A percentile compares a stretch with the other conserved stretches of the same genome.
Evolutionary conservation across 768 basidiomycete genomes (phyloP).

Genomic region (Rhodotorula sphaerocarpa): DNA sequence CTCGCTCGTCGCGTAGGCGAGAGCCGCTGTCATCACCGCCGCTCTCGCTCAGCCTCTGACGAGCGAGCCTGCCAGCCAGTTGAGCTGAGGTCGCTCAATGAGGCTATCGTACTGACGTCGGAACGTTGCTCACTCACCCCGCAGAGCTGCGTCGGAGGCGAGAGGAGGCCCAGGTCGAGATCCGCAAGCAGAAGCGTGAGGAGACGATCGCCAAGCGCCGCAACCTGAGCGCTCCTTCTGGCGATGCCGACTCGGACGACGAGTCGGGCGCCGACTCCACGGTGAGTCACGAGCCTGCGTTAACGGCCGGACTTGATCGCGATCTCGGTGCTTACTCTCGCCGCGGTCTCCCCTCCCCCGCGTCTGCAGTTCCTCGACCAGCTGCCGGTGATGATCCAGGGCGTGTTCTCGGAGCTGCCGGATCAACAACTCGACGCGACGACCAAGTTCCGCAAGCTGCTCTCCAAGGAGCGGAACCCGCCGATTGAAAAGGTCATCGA

Average conservation of each 20-base stretch:
- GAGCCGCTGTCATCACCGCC: too few species aligned
- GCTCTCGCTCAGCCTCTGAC: too few species aligned
- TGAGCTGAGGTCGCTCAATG: too few species aligned
- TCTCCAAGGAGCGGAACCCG: conserved; percentile 99
- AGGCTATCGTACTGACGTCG: too few species aligned
- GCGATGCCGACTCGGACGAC: conserved; percentile 80
- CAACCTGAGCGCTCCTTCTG: conserved; percentile 61
- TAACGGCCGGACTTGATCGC: too few species aligned
- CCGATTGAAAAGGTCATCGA: conserved; percentile 98
- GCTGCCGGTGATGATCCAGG: conserved; percentile 63
- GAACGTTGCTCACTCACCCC: too few species aligned
- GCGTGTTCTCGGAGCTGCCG: conserved; percentile 82
- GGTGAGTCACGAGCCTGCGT: conserved; percentile 70
- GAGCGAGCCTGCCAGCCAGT: too few species aligned
- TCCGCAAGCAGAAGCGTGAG: conserved; percentile 94
- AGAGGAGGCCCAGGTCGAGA: conserved; percentile 98
- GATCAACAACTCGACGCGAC: conserved; percentile 93
- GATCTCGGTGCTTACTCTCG: not conserved
- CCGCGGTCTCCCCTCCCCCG: not conserved
- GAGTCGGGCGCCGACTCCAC: conserved; percentile 64
- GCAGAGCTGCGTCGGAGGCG: conserved; percentile 83
- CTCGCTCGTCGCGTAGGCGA: too few species aligned
- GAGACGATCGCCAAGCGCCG: conserved; percentile 97
- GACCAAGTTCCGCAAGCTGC: conserved; percentile 93
- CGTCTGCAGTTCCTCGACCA: conserved; percentile 51